Base-by-base conservation (phyloP, 202 grass and related monocot genomes). In the Schoenoplectus tabernaemontani region DNA sequence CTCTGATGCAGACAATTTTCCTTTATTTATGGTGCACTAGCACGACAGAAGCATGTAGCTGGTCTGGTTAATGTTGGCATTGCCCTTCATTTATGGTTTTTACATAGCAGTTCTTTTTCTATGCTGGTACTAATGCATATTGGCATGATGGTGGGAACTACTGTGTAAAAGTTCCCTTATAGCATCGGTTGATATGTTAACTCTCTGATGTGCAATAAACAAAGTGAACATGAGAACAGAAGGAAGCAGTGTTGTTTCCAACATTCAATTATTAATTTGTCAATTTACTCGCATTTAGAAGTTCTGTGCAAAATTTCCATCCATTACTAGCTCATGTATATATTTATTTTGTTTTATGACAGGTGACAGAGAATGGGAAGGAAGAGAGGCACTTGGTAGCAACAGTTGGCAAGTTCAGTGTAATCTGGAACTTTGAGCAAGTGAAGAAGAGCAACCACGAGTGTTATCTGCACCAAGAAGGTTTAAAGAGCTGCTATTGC, bases 401-500 rank as follows among this genome's bases (percentile, higher is more conserved):
- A 9, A 95, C 86, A 0, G 96, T 98, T 32, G 95, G 95, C 5
- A 98, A 92, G 58, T 98, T 94, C 83, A 90, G 95, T 1, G 85
- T 98, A 1, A 89, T 95, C 9, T 98, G 95, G 96, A 94, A 94
- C 69, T 97, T 97, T 60, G 79, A 90, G 26, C 95, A 94, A 84
- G 91, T 93, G 19, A 97, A 92, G 84, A 87, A 98, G 78, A 96
- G 91, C 81, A 71, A 83, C 71, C 96, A 93, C 1, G 92, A 92
- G 24, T 94, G 95, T 59, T 98, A 94, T 67, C 86, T 82, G 73
- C 75, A 85, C 61, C 89, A 98, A 78, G 86, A 94, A 56, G 95
- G 91, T 1, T 85, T 98, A 2, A 98, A 95, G 71, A 98, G 89
- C 54, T 95, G 96, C 41, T 99, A 99, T 17, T 99, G 96, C 37